These are phyloP conservation scores for Neurospora terricola DNA, from an alignment of 495 filamentous ascomycete genomes.

Conservation along the genomic window DNA sequence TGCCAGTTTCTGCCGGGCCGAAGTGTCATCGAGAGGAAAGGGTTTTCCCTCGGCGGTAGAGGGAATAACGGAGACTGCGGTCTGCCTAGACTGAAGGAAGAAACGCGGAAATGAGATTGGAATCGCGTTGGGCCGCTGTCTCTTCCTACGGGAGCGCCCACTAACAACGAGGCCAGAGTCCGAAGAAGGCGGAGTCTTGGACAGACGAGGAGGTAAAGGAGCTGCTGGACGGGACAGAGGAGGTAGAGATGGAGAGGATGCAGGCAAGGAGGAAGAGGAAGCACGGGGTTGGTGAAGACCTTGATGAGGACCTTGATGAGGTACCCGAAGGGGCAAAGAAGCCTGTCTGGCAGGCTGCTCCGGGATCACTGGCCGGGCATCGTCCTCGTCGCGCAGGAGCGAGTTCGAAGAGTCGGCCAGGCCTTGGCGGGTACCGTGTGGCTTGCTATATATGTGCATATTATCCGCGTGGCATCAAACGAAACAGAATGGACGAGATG, in stretches of 20 bases:
- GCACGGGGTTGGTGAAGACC: not conserved
- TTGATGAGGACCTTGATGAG: not conserved
- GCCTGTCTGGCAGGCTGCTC: slow-evolving; percentile 4
- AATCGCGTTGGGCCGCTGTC: slow-evolving; percentile 5
- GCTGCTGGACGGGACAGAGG: slow-evolving; percentile 18
- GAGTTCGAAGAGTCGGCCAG: not conserved
- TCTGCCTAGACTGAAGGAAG: slow-evolving; percentile 25
- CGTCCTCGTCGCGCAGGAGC: slow-evolving; percentile 5
- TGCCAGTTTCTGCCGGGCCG: slow-evolving; percentile 35
- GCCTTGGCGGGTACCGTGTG: slow-evolving; percentile 9
- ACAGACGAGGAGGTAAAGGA: slow-evolving; percentile 8
- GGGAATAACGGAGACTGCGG: slow-evolving; percentile 33
- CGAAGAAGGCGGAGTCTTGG: slow-evolving; percentile 6
- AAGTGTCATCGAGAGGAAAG: slow-evolving; percentile 33
- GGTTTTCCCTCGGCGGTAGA: slow-evolving; percentile 36
- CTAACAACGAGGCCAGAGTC: slow-evolving; percentile 5
- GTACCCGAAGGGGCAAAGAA: not conserved
- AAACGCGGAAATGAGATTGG: slow-evolving; percentile 30
- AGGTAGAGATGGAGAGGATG: slow-evolving; percentile 7
- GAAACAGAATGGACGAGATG: not conserved
- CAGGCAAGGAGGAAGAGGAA: slow-evolving; percentile 16
- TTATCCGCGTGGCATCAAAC: slow-evolving; percentile 7
- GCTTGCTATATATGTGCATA: slow-evolving; percentile 23
- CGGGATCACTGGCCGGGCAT: slow-evolving; percentile 7
- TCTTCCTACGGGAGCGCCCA: slow-evolving; percentile 3